Conservation (phyloP, 2,329 filamentous ascomycete species). For the Exophiala phaeomuriformis region DNA sequence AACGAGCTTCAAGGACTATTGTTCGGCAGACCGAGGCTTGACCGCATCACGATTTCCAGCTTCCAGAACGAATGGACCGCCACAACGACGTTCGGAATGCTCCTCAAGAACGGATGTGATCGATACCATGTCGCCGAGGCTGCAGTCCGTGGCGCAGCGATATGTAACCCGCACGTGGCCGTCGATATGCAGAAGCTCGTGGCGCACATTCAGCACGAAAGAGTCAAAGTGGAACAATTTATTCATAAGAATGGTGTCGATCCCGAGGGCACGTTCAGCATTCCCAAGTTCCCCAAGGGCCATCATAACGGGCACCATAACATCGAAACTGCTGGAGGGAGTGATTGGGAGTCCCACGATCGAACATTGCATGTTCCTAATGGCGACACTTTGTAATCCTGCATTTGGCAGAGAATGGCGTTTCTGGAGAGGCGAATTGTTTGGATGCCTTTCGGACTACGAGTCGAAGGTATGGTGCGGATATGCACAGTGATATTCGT, state of each 20-base stretch:
- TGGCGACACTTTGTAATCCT: background rate
- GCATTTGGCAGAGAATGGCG: background rate
- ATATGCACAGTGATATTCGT: too few species aligned
- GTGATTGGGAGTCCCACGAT: background rate
- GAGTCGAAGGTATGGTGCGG: too few species aligned
- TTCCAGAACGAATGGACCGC: conserved; percentile 61
- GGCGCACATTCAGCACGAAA: conserved; percentile 6
- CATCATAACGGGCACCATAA: background rate
- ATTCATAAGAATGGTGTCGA: conserved; percentile 8
- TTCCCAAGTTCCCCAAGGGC: background rate
- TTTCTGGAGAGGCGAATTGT: background rate
- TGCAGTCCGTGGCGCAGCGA: conserved; percentile 4
- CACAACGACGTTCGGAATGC: conserved; percentile 40
- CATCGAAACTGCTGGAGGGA: background rate
- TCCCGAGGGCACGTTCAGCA: conserved; percentile 1
- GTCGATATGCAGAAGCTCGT: conserved; percentile 9
- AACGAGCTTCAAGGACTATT: conserved; percentile 55
- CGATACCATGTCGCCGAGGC: conserved; percentile 8
- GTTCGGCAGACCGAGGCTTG: conserved; percentile 48
- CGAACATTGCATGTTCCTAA: background rate
- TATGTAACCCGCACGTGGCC: conserved; percentile 5
- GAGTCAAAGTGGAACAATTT: conserved; percentile 8
- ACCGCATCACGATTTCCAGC: conserved; percentile 50
- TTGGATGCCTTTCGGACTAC: too few species aligned
- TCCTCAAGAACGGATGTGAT: conserved; percentile 5